phyloP scores from a whole-genome alignment of 176 grass and related monocot species.

The Carex scoparia region DNA sequence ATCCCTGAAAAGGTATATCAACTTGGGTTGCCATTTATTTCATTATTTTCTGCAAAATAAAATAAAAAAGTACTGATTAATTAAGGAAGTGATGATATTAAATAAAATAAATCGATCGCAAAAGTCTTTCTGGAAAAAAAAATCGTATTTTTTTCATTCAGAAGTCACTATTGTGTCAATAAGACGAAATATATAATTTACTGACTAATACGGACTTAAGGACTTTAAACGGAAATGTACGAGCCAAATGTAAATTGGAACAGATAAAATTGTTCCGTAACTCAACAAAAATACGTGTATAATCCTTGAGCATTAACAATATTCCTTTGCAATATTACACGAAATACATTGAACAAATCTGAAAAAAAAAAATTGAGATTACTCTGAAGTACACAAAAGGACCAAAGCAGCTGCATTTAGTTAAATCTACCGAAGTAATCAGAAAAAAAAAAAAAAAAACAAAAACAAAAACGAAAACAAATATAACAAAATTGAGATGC shows the following conservation, averaged over 20 bases:
- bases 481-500: neutral
- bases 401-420: neutral
- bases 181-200: neutral
- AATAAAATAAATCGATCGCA: neutral
- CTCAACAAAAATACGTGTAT: neutral
- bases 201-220: neutral
- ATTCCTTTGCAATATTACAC: neutral
- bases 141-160: neutral
- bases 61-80: neutral
- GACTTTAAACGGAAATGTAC: neutral
- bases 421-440: neutral
- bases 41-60: constrained; percentile 2
- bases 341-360: constrained; percentile 1
- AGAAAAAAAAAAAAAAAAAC: neutral
- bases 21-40: constrained; percentile 23
- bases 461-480: neutral
- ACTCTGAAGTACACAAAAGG: neutral
- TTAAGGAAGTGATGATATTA: neutral
- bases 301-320: neutral
- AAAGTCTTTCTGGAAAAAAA: neutral
- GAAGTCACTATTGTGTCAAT: neutral
- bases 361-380: neutral
- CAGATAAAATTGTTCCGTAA: neutral
- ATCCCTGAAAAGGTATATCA: constrained; percentile 9
- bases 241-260: neutral